These are phyloP conservation scores for Teratosphaeria nubilosa DNA, from an alignment of 2,329 filamentous ascomycete genomes.

Conservation along the genomic window DNA sequence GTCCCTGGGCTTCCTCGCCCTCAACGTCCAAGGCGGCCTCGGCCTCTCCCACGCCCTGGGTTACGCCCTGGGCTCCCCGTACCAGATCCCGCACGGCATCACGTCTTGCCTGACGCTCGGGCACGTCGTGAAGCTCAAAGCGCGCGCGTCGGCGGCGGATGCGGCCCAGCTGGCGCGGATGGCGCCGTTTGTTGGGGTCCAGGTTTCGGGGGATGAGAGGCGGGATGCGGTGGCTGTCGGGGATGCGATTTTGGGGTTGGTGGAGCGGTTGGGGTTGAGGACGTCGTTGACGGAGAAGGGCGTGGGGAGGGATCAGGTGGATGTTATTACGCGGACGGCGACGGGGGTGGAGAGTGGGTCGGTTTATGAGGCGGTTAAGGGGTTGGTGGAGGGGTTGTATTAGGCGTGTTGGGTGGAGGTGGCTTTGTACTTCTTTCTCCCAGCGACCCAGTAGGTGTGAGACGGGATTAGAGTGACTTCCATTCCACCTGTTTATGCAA, in stretches of 20 bases:
- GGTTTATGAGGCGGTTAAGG: conserved; percentile 34
- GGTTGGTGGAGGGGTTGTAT: conserved; percentile 35
- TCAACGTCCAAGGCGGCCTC: conserved; percentile 41
- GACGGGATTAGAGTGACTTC: neutral
- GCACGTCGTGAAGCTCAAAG: conserved; percentile 45
- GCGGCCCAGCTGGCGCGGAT: conserved; percentile 38
- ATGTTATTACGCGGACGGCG: conserved; percentile 34
- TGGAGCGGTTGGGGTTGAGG: conserved; percentile 35
- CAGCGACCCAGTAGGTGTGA: no score
- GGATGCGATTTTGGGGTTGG: conserved; percentile 34
- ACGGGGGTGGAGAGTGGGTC: conserved; percentile 34
- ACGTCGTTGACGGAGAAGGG: conserved; percentile 37
- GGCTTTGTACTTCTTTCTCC: no score
- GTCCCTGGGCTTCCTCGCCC: conserved; percentile 40
- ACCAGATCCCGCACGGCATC: conserved; percentile 47
- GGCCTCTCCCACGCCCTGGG: conserved; percentile 35
- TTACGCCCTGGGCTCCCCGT: conserved; percentile 46
- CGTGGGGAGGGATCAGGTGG: conserved; percentile 32
- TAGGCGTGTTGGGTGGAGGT: conserved; percentile 8
- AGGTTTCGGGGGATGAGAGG: conserved; percentile 29
- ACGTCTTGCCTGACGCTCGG: conserved; percentile 46
- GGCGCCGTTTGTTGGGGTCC: conserved; percentile 34
- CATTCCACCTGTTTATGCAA: neutral
- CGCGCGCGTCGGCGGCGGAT: conserved; percentile 30
- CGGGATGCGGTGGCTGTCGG: conserved; percentile 37